Evolutionary conservation across 306 rosid genomes (phyloP).

Genomic region (Castanospermum australe): DNA sequence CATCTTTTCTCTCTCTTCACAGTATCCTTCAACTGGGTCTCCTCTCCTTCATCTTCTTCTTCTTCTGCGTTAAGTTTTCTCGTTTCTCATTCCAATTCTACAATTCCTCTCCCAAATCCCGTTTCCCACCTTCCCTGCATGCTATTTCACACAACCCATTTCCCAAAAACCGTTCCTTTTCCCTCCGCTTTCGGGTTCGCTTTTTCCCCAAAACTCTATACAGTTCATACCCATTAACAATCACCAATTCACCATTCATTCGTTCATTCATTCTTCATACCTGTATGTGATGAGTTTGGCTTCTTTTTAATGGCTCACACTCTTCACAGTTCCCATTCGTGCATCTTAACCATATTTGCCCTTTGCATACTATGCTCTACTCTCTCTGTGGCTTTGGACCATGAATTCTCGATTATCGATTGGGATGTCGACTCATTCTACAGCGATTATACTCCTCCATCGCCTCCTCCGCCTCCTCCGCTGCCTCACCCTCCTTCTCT

Average conservation of each 20-base stretch:
- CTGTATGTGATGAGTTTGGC: conserved; percentile 40
- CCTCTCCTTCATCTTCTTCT: background rate
- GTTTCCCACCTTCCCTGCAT: background rate
- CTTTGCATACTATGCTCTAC: conserved; percentile 25
- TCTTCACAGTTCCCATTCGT: conserved; percentile 27
- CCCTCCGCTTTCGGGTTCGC: background rate
- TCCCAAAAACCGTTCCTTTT: background rate
- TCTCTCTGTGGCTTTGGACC: conserved; percentile 16
- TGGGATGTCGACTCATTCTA: conserved; percentile 48
- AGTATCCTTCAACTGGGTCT: background rate
- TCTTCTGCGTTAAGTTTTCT: conserved; percentile 21
- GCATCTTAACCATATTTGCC: conserved; percentile 16
- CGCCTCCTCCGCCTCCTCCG: conserved; percentile 82
- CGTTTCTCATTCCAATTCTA: background rate
- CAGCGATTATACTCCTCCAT: conserved; percentile 82
- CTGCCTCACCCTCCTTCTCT: conserved; percentile 83
- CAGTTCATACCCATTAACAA: background rate
- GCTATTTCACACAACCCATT: background rate
- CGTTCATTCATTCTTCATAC: no score
- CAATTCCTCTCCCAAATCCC: background rate
- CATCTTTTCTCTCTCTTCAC: no score
- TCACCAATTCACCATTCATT: background rate
- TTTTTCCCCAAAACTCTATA: conserved; percentile 10
- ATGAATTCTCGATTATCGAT: conserved; percentile 56
- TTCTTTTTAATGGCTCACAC: conserved; percentile 57